Base-by-base conservation (phyloP, 2,329 filamentous ascomycete species). In the Metarhizium guizhouense region DNA sequence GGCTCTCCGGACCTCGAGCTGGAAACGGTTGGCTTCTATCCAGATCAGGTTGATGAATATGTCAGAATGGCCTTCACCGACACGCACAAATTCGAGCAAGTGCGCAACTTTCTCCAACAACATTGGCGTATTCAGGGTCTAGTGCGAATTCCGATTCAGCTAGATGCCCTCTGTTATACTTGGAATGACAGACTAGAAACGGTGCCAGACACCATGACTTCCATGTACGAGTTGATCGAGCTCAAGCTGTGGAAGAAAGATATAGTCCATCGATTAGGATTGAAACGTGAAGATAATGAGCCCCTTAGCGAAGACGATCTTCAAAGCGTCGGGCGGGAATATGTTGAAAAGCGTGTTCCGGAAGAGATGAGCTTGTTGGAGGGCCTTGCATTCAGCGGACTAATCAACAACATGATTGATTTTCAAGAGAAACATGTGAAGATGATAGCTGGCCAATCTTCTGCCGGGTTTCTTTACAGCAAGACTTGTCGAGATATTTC, bases 151-250 rank as follows among this genome's bases (percentile, higher is more conserved):
- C 25, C 25, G 0, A 25, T 25, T 54, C 72, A 71, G 51, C 61
- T 77, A 1, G 74, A 76, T 62, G 74, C 73, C 1, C 56, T 76
- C 20, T 76, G 73, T 56, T 71, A 62, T 47, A 68, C 54, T 16
- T 76, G 72, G 72, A 54, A 65, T 0, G 56, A 62, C 36, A 25
- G 25, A 25, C 55, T 63, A 30, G 11, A 32, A 42, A 25, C 47
- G 1, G 45, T 47, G 4, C 62, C 59, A 3, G 51, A 70, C 20
- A 74, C 70, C 2, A 75, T 75, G 70, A 74, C 71, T 0, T 57
- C 54, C 42, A 52, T 71, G 11, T 71, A 70, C 57, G 11, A 61
- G 58, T 58, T 60, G 2, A 74, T 75, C 47, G 64, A 67, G 51
- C 16, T 61, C 50, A 64, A 58, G 8, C 54, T 75, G 20, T 74